phyloP scores from a whole-genome alignment of 202 grass and related monocot genomes.

The Schoenoplectus tabernaemontani region DNA sequence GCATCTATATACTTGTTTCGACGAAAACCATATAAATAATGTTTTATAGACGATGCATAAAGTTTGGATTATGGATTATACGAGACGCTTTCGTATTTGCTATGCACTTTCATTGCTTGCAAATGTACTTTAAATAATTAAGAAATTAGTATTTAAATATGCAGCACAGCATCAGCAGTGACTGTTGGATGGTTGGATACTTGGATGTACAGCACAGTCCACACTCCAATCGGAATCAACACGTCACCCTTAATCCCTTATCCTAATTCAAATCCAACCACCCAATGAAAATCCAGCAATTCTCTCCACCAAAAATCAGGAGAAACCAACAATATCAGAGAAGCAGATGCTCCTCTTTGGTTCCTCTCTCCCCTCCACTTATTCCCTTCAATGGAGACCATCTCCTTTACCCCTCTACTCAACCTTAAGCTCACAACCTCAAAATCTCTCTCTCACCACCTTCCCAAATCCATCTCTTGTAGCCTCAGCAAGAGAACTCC shows the following conservation, averaged over 20 bases:
- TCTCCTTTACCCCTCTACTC: slow-evolving; percentile 36
- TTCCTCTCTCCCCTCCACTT: neutral
- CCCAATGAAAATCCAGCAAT: slow-evolving; percentile 49
- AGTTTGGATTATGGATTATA: no score
- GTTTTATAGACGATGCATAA: no score
- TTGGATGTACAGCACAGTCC: no score
- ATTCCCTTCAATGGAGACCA: slow-evolving; percentile 29
- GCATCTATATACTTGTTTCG: no score
- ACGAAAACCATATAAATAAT: no score
- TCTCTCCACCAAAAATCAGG: slow-evolving; percentile 18
- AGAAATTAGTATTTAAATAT: no score
- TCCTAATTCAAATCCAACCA: slow-evolving; percentile 66
- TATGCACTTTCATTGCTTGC: no score
- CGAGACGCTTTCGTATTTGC: no score
- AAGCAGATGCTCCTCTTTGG: slow-evolving; percentile 1
- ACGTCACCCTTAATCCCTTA: slow-evolving; percentile 56
- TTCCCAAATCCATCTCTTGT: slow-evolving; percentile 31
- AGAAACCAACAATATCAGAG: slow-evolving; percentile 18
- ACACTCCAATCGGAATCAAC: no score
- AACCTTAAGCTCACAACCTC: slow-evolving; percentile 20
- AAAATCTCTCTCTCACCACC: slow-evolving; percentile 6
- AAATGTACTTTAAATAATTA: no score
- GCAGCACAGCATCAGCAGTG: no score
- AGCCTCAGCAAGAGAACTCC: slow-evolving; percentile 25
- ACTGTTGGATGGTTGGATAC: no score